A percentile compares a stretch with the other conserved stretches of the same genome.
phyloP scores from a whole-genome alignment of 805 yeast genomes.

The Huiozyma naganishii region DNA sequence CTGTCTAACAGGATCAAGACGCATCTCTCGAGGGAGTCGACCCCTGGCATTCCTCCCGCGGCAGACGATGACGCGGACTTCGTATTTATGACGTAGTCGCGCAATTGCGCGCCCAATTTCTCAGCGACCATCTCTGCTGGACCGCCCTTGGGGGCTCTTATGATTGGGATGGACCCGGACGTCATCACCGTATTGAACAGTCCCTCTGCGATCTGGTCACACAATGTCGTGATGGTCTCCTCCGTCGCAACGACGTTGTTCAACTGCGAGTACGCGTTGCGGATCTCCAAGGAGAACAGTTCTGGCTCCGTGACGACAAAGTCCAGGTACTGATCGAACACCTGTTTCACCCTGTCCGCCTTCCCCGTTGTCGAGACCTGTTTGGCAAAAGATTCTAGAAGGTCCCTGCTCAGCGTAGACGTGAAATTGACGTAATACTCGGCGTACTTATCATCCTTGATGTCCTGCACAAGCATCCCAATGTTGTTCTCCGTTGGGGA shows the following conservation, averaged over 20 bases:
- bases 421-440: conserved; percentile 79
- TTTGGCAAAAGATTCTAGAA: conserved; percentile 82
- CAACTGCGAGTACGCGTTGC: conserved; percentile 53
- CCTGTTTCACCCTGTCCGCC: conserved; percentile 67
- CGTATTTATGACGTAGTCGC: conserved; percentile 76
- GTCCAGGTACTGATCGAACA: conserved; percentile 87
- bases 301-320: conserved; percentile 90
- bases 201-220: conserved; percentile 68
- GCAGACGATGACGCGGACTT: conserved; percentile 16
- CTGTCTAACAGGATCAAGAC: conserved; percentile 81
- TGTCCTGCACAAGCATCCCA: conserved; percentile 55
- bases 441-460: conserved; percentile 66
- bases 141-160: conserved; percentile 84
- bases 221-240: conserved; percentile 54
- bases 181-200: conserved; percentile 72
- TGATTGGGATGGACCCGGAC: conserved; percentile 71
- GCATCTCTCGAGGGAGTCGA: conserved; percentile 41
- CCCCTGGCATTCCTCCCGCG: conserved; percentile 13
- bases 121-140: conserved; percentile 93
- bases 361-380: conserved; percentile 65
- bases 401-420: conserved; percentile 60
- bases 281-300: conserved; percentile 67
- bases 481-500: conserved; percentile 79
- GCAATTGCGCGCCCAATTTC: conserved; percentile 67
- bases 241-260: conserved; percentile 67